Base-by-base conservation (phyloP, 768 basidiomycete species). In the Cystofilobasidium bisporidii region DNA sequence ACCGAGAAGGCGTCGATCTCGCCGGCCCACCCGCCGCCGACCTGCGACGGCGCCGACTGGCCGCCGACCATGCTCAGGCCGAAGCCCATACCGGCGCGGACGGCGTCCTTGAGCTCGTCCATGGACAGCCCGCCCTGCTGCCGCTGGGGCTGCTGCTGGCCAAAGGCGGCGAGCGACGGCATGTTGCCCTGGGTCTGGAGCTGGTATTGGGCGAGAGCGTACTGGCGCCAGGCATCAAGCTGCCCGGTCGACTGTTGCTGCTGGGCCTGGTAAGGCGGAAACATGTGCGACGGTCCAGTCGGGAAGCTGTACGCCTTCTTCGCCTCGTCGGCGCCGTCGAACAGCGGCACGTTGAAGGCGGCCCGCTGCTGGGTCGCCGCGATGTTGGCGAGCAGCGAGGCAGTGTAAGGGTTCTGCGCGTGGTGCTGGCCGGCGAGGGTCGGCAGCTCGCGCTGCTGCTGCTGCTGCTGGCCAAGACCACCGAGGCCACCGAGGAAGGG, bases 381-480 rank as follows among this genome's bases (percentile, higher is more conserved):
- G 22, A 69, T 63, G 55, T 55, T 53, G 26, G 60, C 61, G 40
- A 62, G 43, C 15, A 67, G 60, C 28, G 45, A 41, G 15, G 61
- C 48, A 20, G 61, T 62, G 66, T 38, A 67, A 1, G 66, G 65
- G 59, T 67, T 67, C 58, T 59, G 57, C 20, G 30, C 65, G 58
- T 67, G 65, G 32, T 67, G 65, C 36, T 59, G 57, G 33, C 36
- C 50, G 58, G 65, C 65, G 33, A 61, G 50, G 5, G 64, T 26
- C 24, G 60, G 9, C 38, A n/a, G 36, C 33, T 41, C 38, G 38
- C 9, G 59, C 32, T 41, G 36, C 26, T 30, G 38, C 60, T 26
- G 33, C 24, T 40, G 40, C 20, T 20, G 12, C 14, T 32, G 26
- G 14, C 24, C 38, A n/a, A n/a, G n/a, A n/a, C n/a, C n/a, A n/a